Base-by-base conservation (phyloP, 805 yeast genomes). In the Myxozyma kluyveri region DNA sequence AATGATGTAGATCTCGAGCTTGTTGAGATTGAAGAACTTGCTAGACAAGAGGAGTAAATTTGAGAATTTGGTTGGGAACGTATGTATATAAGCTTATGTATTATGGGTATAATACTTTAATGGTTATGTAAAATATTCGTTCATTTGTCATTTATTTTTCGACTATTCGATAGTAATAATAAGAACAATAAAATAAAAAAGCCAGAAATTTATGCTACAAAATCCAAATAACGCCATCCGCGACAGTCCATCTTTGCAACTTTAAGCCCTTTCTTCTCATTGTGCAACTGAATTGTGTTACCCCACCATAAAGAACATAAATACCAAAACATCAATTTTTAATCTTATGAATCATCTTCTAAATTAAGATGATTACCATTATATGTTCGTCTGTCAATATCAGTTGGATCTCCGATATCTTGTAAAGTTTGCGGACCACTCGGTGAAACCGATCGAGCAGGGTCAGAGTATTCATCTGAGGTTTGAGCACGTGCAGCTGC, bases 321-420 rank as follows among this genome's bases (percentile, higher is more conserved):
- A n/a, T n/a, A n/a, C n/a, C n/a, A n/a, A n/a, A n/a, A n/a, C n/a
- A n/a, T n/a, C n/a, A n/a, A n/a, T n/a, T n/a, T n/a, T n/a, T n/a
- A n/a, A n/a, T n/a, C n/a, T 33, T 19, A 46, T 7, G 67, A 56
- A 31, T 79, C 79, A 57, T 79, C 82, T 59, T 81, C 81, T 43
- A 82, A 60, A 54, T 73, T 75, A 33, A 79, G 63, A 17, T 71
- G 73, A 61, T 81, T 82, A 0, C 85, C 86, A 60, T 82, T 81
- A 60, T 79, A 82, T 0, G 82, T 77, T 24, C 70, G 63, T 32
- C 78, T 67, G 21, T 74, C 75, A 18, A 70, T 72, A 4, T 63
- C 75, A 4, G 62, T 62, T 22, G 66, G 65, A 10, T 67, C 61
- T 12, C 61, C 60, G 7, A 63, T 43, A 22, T 64, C 62, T 23